Evolutionary conservation across 805 yeast genomes (phyloP), one percentile per base, ranked within the genome.

Genomic region (Candida takata): DNA sequence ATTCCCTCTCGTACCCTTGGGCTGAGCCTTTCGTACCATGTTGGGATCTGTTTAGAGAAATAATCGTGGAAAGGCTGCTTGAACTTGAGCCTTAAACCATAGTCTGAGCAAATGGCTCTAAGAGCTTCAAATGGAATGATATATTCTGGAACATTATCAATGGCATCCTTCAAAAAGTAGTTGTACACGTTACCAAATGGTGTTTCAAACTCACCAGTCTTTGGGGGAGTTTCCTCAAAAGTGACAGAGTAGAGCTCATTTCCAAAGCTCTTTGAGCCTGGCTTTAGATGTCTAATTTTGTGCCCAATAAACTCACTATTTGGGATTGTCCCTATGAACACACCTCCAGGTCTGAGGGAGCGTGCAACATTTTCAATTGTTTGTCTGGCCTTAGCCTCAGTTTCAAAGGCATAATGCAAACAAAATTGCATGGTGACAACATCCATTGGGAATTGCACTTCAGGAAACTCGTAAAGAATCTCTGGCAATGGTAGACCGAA

Each of bases 61-160:
- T 87, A 74, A 31, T 86, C 87, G 45, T 80, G 72, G 49, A 92
- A 90, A 35, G 84, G 79, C 65, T 78, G 78, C 51, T 79, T 79
- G 47, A 75, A 75, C 40, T 79, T 71, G 40, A 92, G 61, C 38
- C 77, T 80, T 43, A 90, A 60, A 11, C 85, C 85, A 56, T 77
- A 84, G 40, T 86, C 94, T 52, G 80, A 85, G 29, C 96, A 94
- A 36, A 90, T 61, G 37, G 80, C 74, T 57, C 95, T 70, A 39
- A 92, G 74, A 1, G 79, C 74, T 51, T 90, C 97, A 59, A 92
- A 87, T 1, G 97, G 97, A 6, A 92, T 96, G 6, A 92, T 94
- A 52, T 83, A 92, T 54, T 92, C 99, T 0, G 97, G 97, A 17
- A 92, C 96, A 50, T 92, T 80, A 43, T 86, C 96, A 33, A 92